Percentiles rank a stretch among this genome's conserved stretches.
Conservation (phyloP, 2,329 filamentous ascomycete genomes). For the Trichoderma citrinoviride region DNA sequence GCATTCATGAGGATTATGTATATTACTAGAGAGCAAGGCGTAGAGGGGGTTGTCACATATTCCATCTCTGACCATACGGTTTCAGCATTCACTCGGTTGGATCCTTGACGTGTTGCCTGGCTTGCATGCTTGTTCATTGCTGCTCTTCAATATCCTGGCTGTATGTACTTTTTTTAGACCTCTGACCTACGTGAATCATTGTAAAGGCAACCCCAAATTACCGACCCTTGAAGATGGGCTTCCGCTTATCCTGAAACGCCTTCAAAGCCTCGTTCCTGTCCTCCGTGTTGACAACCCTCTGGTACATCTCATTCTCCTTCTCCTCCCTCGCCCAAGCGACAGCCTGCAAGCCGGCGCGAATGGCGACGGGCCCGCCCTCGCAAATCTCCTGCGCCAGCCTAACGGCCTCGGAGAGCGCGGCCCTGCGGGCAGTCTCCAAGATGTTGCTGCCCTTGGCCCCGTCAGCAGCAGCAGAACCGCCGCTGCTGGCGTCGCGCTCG, state of each 20-base stretch:
- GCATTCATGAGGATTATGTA: background rate
- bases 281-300: conserved; percentile 75
- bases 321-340: conserved; percentile 70
- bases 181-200: too few species aligned
- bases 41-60: background rate
- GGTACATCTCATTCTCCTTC: conserved; percentile 85
- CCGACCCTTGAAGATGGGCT: conserved; percentile 56
- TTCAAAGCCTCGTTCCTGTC: conserved; percentile 84
- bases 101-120: background rate
- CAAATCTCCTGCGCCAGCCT: conserved; percentile 81
- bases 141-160: background rate
- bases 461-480: too few species aligned
- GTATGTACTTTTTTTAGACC: background rate
- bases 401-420: conserved; percentile 73
- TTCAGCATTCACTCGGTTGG: background rate
- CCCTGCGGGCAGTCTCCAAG: conserved; percentile 59
- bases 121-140: background rate
- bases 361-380: conserved; percentile 81
- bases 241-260: conserved; percentile 71
- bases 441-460: conserved; percentile 36
- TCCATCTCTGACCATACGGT: background rate
- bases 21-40: background rate
- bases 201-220: conserved; percentile 30
- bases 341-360: conserved; percentile 75
- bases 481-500: conserved; percentile 33